A percentile compares a stretch with the other conserved stretches of the same genome.
phyloP scores from a whole-genome alignment of 2,329 filamentous ascomycete species.

The Claviceps paspali region DNA sequence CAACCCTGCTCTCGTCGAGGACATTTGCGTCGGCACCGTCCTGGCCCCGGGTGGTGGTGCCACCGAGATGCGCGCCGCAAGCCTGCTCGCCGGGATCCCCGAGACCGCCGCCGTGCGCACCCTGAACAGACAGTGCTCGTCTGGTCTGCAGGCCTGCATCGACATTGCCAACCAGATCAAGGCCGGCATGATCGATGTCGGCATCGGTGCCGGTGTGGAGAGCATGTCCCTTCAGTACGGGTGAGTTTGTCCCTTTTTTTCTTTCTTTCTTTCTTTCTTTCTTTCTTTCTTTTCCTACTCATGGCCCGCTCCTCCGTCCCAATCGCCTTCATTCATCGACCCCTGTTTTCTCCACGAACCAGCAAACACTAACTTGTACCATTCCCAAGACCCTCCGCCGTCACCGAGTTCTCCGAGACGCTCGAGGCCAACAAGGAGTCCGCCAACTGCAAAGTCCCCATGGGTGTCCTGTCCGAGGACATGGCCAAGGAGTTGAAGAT shows the following conservation, averaged over 20 bases:
- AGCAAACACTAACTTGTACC: not conserved
- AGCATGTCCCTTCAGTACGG: slow-evolving; percentile 92
- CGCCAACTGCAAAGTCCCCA: slow-evolving; percentile 93
- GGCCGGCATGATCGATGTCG: slow-evolving; percentile 85
- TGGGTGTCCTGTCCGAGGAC: slow-evolving; percentile 84
- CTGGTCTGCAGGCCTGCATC: slow-evolving; percentile 79
- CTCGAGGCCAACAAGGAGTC: slow-evolving; percentile 69
- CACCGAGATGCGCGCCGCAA: slow-evolving; percentile 90
- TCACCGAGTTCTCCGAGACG: slow-evolving; percentile 82
- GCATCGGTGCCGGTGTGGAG: slow-evolving; percentile 88
- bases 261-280: not conserved
- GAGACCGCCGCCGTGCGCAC: slow-evolving; percentile 70
- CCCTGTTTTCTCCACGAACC: too few species aligned
- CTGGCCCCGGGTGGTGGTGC: slow-evolving; percentile 86
- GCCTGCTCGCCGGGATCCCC: slow-evolving; percentile 81
- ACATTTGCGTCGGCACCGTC: slow-evolving; percentile 83
- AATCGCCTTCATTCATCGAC: too few species aligned
- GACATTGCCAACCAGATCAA: slow-evolving; percentile 91
- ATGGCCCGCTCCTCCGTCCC: too few species aligned
- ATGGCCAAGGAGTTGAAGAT: slow-evolving; percentile 83
- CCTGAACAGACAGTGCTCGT: slow-evolving; percentile 89
- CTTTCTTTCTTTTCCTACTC: not conserved
- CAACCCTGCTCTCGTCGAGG: slow-evolving; percentile 76
- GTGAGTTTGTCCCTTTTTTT: slow-evolving; percentile 27
- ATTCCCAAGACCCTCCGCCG: slow-evolving; percentile 53